Percentiles rank a stretch among this genome's conserved stretches.
These are phyloP conservation scores for Akebia trifoliata DNA, from an alignment of 164 flowering plant genomes.

Conservation along the genomic window DNA sequence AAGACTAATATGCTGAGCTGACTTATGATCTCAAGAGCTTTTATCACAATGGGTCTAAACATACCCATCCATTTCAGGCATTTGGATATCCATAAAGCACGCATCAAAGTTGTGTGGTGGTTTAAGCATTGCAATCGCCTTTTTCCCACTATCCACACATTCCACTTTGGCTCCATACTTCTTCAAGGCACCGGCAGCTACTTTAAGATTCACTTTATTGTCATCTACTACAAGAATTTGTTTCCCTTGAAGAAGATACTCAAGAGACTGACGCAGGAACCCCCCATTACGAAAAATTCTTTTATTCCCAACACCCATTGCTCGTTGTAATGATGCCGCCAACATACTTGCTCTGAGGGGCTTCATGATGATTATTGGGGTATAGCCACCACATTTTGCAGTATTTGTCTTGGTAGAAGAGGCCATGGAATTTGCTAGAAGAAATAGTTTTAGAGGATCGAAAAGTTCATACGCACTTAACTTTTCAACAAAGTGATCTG, in stretches of 20 bases:
- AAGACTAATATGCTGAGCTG: no score
- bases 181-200: conserved; percentile 83
- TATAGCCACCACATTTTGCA: conserved; percentile 20
- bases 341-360: conserved; percentile 86
- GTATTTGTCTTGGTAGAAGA: conserved; percentile 22
- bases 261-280: conserved; percentile 38
- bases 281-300: conserved; percentile 44
- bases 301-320: conserved; percentile 60
- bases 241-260: conserved; percentile 61
- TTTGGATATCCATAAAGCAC: conserved; percentile 98
- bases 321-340: conserved; percentile 68
- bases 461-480: conserved; percentile 25
- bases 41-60: background rate
- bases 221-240: conserved; percentile 86
- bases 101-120: conserved; percentile 87
- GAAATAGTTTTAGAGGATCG: conserved; percentile 49
- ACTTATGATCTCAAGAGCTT: no score
- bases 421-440: conserved; percentile 48
- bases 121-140: conserved; percentile 51
- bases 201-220: conserved; percentile 74
- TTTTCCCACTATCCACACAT: conserved; percentile 58
- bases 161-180: conserved; percentile 91
- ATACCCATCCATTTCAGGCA: conserved; percentile 99
- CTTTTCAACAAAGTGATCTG: conserved; percentile 29
- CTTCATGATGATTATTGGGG: conserved; percentile 55